These are phyloP conservation scores for Coffea canephora DNA, from an alignment of 257 asterid genomes.

Conservation along the genomic window DNA sequence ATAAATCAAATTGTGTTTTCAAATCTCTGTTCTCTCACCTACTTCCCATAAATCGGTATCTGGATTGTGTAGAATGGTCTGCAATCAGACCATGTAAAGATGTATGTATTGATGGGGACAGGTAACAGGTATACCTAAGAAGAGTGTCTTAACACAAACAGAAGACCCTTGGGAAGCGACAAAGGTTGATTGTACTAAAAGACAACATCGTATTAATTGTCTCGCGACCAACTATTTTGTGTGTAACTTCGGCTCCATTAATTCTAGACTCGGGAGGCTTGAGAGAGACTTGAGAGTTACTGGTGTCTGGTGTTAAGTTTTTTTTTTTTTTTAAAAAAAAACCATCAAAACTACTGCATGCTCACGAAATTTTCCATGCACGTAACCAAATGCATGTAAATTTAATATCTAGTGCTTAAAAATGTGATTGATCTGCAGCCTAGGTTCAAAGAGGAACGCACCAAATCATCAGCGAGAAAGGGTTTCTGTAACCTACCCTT, in stretches of 20 bases:
- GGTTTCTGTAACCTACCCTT: neutral
- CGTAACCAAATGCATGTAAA: conserved; percentile 20
- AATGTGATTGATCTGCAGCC: conserved; percentile 7
- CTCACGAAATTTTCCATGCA: conserved; percentile 22
- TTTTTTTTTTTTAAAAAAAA: neutral
- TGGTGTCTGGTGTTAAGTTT: neutral
- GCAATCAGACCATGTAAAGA: conserved; percentile 15
- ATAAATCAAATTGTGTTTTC: no score
- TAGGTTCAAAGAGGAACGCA: neutral
- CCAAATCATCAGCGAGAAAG: neutral
- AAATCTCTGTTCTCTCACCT: neutral
- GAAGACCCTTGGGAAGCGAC: conserved; percentile 28
- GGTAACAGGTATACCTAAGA: conserved; percentile 23
- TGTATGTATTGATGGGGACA: conserved; percentile 29
- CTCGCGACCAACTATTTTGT: conserved; percentile 22
- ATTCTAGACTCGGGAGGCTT: conserved; percentile 4
- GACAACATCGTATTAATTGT: conserved; percentile 20
- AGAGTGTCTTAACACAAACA: conserved; percentile 5
- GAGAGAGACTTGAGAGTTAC: neutral
- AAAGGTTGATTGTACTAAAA: conserved; percentile 27
- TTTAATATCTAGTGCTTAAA: neutral
- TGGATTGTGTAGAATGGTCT: conserved; percentile 17
- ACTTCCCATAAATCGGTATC: neutral
- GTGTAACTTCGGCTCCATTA: conserved; percentile 6
- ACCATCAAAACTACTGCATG: conserved; percentile 1